A percentile compares a stretch with the other conserved stretches of the same genome.
These are phyloP conservation scores for Alternaria rosae DNA, from an alignment of 2,329 filamentous ascomycete genomes.

Conservation along the genomic window DNA sequence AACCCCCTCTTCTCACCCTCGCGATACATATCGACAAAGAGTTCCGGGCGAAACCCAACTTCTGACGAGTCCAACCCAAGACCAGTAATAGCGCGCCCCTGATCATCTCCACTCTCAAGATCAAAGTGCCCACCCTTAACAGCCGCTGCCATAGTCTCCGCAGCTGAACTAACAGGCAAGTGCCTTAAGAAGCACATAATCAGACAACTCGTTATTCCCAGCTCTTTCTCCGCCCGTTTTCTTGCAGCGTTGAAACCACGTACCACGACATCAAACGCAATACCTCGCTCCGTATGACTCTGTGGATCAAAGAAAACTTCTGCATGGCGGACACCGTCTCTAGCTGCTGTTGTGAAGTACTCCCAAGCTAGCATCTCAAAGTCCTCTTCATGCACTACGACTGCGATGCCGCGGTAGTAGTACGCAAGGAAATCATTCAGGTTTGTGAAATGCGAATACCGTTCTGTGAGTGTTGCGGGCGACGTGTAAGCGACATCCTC, in stretches of 20 bases:
- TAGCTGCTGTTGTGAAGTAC: constrained; percentile 71
- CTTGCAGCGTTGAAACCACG: constrained; percentile 69
- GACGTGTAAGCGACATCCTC: constrained; percentile 70
- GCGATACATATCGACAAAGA: constrained; percentile 69
- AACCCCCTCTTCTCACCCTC: constrained; percentile 62
- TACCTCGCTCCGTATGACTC: constrained; percentile 70
- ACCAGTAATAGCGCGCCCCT: constrained; percentile 63
- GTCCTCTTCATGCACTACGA: constrained; percentile 70
- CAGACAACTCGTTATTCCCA: constrained; percentile 70
- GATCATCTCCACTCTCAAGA: constrained; percentile 50
- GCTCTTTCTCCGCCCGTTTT: constrained; percentile 65
- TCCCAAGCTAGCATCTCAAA: constrained; percentile 76
- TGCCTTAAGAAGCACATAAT: constrained; percentile 78
- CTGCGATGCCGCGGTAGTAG: constrained; percentile 79
- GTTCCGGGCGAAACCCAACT: constrained; percentile 53
- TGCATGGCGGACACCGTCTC: constrained; percentile 72
- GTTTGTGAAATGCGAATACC: constrained; percentile 72
- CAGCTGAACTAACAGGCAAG: constrained; percentile 64
- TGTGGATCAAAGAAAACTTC: constrained; percentile 86
- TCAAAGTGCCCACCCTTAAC: constrained; percentile 54
- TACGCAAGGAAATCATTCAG: constrained; percentile 81
- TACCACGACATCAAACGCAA: constrained; percentile 70
- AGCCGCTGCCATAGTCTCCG: constrained; percentile 53
- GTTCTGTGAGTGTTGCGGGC: constrained; percentile 63
- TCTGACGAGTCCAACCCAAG: constrained; percentile 74